Conservation (phyloP, 2,329 filamentous ascomycete species). For the Gnomoniopsis smithogilvyi region DNA sequence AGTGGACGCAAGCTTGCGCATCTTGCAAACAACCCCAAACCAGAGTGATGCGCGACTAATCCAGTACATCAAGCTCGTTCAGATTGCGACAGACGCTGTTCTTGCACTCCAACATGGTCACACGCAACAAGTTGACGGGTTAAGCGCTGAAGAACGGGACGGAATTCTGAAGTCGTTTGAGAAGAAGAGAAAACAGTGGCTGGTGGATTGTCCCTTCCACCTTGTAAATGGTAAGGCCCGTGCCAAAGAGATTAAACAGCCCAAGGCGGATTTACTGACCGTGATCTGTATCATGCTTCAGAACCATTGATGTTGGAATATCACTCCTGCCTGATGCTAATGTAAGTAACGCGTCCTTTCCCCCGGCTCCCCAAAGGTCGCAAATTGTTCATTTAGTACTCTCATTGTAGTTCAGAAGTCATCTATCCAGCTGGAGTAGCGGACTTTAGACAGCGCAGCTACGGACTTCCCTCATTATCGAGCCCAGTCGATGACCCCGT, state of each 20-base stretch:
- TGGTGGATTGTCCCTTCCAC: slow-evolving; percentile 15
- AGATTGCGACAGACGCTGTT: slow-evolving; percentile 1
- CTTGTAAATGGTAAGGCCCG: slow-evolving; percentile 9
- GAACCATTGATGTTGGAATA: slow-evolving; percentile 16
- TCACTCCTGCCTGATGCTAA: slow-evolving; percentile 4
- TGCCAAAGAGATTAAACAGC: neutral
- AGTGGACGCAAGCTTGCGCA: slow-evolving; percentile 1
- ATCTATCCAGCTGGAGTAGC: slow-evolving; percentile 11
- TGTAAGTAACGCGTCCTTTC: neutral
- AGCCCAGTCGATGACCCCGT: neutral
- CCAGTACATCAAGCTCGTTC: slow-evolving; percentile 7
- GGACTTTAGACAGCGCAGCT: slow-evolving; percentile 6
- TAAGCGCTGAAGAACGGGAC: slow-evolving; percentile 10
- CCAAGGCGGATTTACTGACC: neutral
- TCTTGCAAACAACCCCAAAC: slow-evolving; percentile 2
- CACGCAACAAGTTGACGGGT: neutral
- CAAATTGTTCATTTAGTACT: neutral
- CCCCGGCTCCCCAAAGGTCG: neutral
- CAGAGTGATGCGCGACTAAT: slow-evolving; percentile 10
- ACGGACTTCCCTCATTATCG: slow-evolving; percentile 1
- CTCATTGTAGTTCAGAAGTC: slow-evolving; percentile 2
- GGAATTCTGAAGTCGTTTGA: slow-evolving; percentile 10
- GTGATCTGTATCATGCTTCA: neutral
- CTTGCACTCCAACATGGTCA: slow-evolving; percentile 3
- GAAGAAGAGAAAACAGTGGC: slow-evolving; percentile 6